Evolutionary conservation across 352 stramenopile genomes (phyloP).

Genomic region (Pythium scleroteichum): DNA sequence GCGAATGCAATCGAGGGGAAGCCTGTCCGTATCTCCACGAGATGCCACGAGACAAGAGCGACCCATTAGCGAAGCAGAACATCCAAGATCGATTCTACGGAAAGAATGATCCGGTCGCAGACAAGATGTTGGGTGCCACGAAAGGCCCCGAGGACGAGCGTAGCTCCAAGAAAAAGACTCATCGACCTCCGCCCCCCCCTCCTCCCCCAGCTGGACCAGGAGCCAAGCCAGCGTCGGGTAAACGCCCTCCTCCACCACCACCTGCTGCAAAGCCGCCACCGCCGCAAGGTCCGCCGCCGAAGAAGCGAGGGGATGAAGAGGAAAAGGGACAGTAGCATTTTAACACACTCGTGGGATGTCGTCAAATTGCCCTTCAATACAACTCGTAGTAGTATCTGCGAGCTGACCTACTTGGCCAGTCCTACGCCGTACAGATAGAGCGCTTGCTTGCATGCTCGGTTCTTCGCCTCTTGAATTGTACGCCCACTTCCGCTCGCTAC

Average conservation of each 20-base stretch:
- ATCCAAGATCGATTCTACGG: conserved; percentile 95
- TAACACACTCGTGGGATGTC: too few relatives aligned
- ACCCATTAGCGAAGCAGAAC: conserved; percentile 95
- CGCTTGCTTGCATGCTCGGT: conserved; percentile 64
- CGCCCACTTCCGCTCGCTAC: conserved; percentile 60
- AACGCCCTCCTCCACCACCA: conserved; percentile 56
- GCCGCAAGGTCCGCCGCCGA: conserved; percentile 55
- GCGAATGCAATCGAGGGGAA: conserved; percentile 92
- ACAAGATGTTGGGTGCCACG: conserved; percentile 74
- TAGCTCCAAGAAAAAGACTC: conserved; percentile 28
- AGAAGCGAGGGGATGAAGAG: conserved; percentile 35
- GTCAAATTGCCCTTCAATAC: conserved; percentile 12
- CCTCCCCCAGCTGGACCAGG: conserved; percentile 26
- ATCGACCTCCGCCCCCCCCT: conserved; percentile 30
- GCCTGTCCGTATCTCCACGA: conserved; percentile 95
- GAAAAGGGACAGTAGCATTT: conserved; percentile 25
- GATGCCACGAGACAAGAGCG: conserved; percentile 91
- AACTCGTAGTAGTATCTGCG: not conserved
- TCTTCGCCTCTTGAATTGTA: conserved; percentile 70
- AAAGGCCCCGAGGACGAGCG: conserved; percentile 29
- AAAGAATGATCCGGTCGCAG: conserved; percentile 92
- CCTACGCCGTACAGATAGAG: conserved; percentile 68
- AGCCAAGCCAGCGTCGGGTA: conserved; percentile 19
- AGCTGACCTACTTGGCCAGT: conserved; percentile 27
- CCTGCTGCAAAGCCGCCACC: conserved; percentile 64